Percentiles rank a stretch among this genome's conserved stretches.
phyloP scores from a whole-genome alignment of 1,284 basidiomycete species.

The Marasmius oreades region DNA sequence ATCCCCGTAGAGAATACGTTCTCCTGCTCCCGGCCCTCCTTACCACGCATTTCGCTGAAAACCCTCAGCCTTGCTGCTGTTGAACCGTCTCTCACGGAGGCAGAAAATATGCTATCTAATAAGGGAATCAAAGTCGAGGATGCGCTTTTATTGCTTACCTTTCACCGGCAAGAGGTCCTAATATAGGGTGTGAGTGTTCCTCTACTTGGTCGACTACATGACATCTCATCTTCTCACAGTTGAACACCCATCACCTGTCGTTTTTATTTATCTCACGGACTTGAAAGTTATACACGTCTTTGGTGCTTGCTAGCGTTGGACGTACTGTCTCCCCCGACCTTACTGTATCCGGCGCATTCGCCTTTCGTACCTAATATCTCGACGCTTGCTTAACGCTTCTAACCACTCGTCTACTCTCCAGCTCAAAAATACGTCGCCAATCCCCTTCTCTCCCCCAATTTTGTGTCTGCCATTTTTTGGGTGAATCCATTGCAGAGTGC shows the following conservation, averaged over 20 bases:
- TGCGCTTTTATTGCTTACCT: constrained; percentile 63
- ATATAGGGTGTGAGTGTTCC: constrained; percentile 6
- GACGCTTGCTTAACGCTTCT: neutral
- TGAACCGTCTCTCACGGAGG: constrained; percentile 28
- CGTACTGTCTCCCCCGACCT: neutral
- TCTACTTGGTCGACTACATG: neutral
- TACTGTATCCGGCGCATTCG: neutral
- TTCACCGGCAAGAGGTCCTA: constrained; percentile 48
- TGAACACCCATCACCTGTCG: neutral
- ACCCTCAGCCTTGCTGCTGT: constrained; percentile 20
- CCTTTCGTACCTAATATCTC: neutral
- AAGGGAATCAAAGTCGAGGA: constrained; percentile 47
- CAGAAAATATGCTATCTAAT: constrained; percentile 40
- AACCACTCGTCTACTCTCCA: neutral
- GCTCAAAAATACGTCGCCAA: neutral
- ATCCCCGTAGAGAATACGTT: constrained; percentile 17
- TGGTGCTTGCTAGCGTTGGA: neutral
- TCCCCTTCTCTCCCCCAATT: neutral
- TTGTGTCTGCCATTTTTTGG: neutral
- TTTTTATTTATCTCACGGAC: neutral
- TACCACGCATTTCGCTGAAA: constrained; percentile 7
- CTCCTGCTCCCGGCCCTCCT: constrained; percentile 16
- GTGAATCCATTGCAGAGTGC: neutral
- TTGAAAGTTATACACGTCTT: neutral
- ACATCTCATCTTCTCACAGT: neutral